Base-by-base conservation (phyloP, 805 yeast genomes). In the Wickerhamiella brachini region DNA sequence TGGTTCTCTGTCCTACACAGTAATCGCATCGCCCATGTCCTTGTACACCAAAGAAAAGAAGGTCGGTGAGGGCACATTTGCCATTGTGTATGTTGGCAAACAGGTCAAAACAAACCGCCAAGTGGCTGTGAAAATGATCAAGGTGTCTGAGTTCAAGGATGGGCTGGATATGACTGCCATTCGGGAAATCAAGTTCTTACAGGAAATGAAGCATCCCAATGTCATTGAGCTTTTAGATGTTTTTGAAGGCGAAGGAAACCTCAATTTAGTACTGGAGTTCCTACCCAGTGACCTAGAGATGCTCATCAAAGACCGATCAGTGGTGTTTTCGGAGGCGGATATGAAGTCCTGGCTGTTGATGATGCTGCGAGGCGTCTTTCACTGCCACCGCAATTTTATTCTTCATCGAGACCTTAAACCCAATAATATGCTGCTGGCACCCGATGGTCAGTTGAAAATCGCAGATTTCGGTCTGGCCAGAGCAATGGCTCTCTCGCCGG, bases 51-150 rank as follows among this genome's bases (percentile, higher is more conserved):
- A 57, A 59, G 95, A 88, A 51, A 80, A 77, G 57, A 89, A 88
- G 63, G 97, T 93, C 26, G 99, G 99, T 63, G 99, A 93, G 69
- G 99, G 99, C 68, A 93, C 99, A 0, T 93, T 90, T 70, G 99
- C 99, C 46, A 95, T 89, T 51, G 99, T 93, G 5, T 65, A 64
- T 51, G 72, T 89, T 15, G 97, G 97, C 1, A 78, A 74, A 42
- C 83, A 83, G 62, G 57, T 71, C 12, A 71, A 68, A 47, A 74
- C 78, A 26, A 68, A 65, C 5, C 67, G 89, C 50, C 72, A 74
- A 49, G 82, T 93, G 34, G 99, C 99, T 57, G 82, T 94, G 54
- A 93, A 93, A 63, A 96, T 88, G 71, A 93, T 93, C 73, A 93
- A 93, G 62, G 83, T 95, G 0, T 94, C 95, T 1, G 81, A 84